These are phyloP conservation scores for Aspergillus nanangensis DNA, from an alignment of 495 filamentous ascomycete species.

Conservation along the genomic window DNA sequence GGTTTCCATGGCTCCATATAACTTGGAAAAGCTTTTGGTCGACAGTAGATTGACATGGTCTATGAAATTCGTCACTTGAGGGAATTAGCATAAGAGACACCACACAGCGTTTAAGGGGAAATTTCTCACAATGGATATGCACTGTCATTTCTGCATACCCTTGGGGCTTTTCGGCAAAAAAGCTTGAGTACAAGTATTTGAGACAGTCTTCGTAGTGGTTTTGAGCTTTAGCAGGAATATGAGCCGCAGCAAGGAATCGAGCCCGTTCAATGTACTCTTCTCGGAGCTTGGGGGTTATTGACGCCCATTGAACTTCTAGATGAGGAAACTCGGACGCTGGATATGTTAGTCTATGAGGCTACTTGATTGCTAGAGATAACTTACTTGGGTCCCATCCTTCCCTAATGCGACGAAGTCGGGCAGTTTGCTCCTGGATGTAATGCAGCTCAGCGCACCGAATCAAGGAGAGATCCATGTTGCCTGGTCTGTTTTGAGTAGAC, in stretches of 20 bases:
- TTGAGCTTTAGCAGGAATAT: background rate
- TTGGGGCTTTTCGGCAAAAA: background rate
- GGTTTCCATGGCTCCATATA: no score
- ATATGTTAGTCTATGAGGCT: background rate
- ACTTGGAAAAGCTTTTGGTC: no score
- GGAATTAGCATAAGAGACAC: background rate
- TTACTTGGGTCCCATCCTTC: background rate
- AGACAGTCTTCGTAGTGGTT: background rate
- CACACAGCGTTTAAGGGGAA: background rate
- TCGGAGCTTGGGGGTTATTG: background rate
- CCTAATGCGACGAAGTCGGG: background rate
- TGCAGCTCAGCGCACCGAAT: constrained; percentile 2
- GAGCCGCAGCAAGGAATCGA: background rate
- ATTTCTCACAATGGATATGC: constrained; percentile 1
- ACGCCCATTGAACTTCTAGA: background rate
- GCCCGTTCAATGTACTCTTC: constrained; percentile 2
- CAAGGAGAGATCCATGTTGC: no score
- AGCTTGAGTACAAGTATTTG: background rate
- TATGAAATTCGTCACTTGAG: no score
- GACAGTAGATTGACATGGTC: no score
- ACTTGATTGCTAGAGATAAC: background rate
- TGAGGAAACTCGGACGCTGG: background rate
- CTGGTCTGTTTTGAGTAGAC: no score
- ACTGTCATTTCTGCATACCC: background rate
- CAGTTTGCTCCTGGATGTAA: constrained; percentile 2